Base-by-base conservation (phyloP, 2,329 filamentous ascomycete genomes). In the Neofusicoccum parvum region DNA sequence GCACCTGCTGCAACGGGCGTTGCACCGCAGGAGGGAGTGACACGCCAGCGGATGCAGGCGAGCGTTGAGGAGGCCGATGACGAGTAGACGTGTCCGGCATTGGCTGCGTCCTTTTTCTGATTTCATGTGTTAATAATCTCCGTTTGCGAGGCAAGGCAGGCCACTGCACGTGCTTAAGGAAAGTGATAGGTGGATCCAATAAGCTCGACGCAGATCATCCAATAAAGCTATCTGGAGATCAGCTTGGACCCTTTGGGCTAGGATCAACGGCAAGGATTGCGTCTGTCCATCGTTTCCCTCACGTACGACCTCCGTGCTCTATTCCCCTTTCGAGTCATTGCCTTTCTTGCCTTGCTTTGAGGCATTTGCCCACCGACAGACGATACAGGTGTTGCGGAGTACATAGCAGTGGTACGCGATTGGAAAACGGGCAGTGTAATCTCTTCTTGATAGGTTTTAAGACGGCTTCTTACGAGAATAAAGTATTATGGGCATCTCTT, bases 51-150 rank as follows among this genome's bases (percentile, higher is more conserved):
- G 3, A 68, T 70, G 45, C 70, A 74, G 5, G 75, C 76, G 11
- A 77, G 72, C 1, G 76, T 79, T 4, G 76, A 79, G 62, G 76
- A 79, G 60, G 76, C 69, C 0, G 76, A 78, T 9, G 74, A 76
- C 17, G 76, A 78, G 59, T 75, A 50, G 37, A 60, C 23, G 20
- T 14, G 2, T 5, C 17, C 15, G 43, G 11, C 15, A n/a, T 48
- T 45, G n/a, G n/a, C 17, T 32, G 53, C 23, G 23, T 45, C 53
- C 37, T 60, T 60, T 43, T 60, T 60, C 34, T 32, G 56, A 48
- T 48, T 60, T 48, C 56, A 45, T 60, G 56, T 60, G 27, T 60
- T 60, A 60, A 48, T 60, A 60, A 48, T 60, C 43, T 39, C 56
- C 56, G 50, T 48, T 60, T 60, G 56, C 32, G 43, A 37, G 43